Conservation (phyloP, 495 filamentous ascomycete species). For the Aspergillus olivimuriae region DNA sequence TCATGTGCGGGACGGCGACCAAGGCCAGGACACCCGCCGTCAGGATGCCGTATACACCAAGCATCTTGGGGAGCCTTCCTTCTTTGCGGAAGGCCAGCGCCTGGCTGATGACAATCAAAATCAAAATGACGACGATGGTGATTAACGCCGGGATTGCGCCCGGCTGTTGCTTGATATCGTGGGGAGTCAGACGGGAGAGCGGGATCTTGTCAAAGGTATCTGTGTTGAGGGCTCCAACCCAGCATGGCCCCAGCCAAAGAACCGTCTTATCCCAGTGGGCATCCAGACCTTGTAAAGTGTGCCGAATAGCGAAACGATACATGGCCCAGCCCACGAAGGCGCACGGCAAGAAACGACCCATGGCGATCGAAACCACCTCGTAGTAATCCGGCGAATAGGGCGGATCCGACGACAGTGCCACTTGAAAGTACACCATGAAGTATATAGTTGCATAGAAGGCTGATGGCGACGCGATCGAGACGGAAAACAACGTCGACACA, state of each 20-base stretch:
- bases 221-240: conserved; percentile 72
- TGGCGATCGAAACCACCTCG: conserved; percentile 53
- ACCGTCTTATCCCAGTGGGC: conserved; percentile 69
- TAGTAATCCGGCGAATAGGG: conserved; percentile 43
- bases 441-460: conserved; percentile 63
- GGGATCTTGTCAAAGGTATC: conserved; percentile 73
- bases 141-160: conserved; percentile 63
- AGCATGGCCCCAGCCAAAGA: conserved; percentile 67
- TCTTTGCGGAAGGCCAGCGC: conserved; percentile 62
- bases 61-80: conserved; percentile 54
- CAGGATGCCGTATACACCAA: conserved; percentile 59
- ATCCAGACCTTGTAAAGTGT: conserved; percentile 47
- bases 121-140: conserved; percentile 51
- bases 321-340: conserved; percentile 64
- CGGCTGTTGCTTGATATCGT: conserved; percentile 69
- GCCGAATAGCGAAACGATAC: conserved; percentile 52
- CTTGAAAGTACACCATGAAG: conserved; percentile 65
- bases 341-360: conserved; percentile 69
- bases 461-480: conserved; percentile 57
- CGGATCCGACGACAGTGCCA: conserved; percentile 67
- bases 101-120: conserved; percentile 50
- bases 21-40: conserved; percentile 36
- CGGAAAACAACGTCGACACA: conserved; percentile 56
- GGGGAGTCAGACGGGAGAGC: conserved; percentile 64
- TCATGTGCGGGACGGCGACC: conserved; percentile 49